Evolutionary conservation across 2,329 filamentous ascomycete species (phyloP).

Genomic region (Colletotrichum karsti): DNA sequence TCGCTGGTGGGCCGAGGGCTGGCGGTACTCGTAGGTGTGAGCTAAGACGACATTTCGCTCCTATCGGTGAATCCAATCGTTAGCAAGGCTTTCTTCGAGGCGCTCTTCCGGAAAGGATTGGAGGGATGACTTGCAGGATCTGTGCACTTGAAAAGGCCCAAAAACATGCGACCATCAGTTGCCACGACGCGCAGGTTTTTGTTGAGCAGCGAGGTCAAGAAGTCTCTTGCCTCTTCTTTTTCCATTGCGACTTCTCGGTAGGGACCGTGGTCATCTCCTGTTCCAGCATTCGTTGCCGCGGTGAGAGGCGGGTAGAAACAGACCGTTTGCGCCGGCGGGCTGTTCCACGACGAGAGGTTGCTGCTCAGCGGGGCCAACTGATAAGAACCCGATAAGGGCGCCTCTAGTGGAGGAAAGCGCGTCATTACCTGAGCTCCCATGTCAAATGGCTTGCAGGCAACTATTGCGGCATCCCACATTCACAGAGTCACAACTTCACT

Average conservation of each 20-base stretch:
- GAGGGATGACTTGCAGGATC: slow-evolving; percentile 65
- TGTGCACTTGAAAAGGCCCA: slow-evolving; percentile 92
- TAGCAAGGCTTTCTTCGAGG: background rate
- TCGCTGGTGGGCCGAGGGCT: slow-evolving; percentile 65
- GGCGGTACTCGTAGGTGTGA: slow-evolving; percentile 88
- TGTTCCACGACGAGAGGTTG: background rate
- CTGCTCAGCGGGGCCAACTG: slow-evolving; percentile 4
- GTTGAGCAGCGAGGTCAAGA: slow-evolving; percentile 74
- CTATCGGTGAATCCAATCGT: slow-evolving; percentile 52
- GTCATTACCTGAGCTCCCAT: slow-evolving; percentile 18
- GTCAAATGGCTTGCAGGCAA: slow-evolving; percentile 11
- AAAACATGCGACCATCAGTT: slow-evolving; percentile 86
- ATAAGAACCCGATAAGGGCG: slow-evolving; percentile 22
- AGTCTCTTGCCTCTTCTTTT: slow-evolving; percentile 61
- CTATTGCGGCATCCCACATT: slow-evolving; percentile 1
- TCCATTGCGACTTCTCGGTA: slow-evolving; percentile 45
- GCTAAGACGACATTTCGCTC: slow-evolving; percentile 89
- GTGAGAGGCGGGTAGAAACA: background rate
- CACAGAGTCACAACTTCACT: slow-evolving; percentile 7
- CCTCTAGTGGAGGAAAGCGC: slow-evolving; percentile 17
- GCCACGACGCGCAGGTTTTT: slow-evolving; percentile 82
- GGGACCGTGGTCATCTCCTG: slow-evolving; percentile 5
- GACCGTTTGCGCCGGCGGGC: background rate
- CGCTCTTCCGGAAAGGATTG: background rate
- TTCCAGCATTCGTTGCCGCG: background rate